These are phyloP conservation scores for Volvox carteri DNA, from an alignment of 163 green algal genomes.

Conservation along the genomic window DNA sequence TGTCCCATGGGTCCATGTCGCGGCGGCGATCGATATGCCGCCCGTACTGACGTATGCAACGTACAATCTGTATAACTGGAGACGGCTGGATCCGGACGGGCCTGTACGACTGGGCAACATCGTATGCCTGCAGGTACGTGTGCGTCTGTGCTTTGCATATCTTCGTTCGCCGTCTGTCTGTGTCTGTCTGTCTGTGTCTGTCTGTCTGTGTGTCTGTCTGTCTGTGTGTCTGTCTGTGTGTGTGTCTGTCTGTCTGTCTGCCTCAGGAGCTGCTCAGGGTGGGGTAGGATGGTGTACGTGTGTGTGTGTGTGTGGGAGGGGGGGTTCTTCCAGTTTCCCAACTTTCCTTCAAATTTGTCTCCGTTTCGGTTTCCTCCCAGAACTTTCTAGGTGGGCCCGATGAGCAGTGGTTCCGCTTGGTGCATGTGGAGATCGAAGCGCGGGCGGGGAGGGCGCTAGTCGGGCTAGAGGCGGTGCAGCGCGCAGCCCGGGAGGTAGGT, in stretches of 20 bases:
- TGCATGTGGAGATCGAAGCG: conserved; percentile 72
- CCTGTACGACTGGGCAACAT: conserved; percentile 62
- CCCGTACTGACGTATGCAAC: conserved; percentile 70
- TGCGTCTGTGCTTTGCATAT: too few species aligned
- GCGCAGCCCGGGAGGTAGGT: conserved; percentile 56
- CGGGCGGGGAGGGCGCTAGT: conserved; percentile 54
- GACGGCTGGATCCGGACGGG: conserved; percentile 53
- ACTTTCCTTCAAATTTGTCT: not conserved
- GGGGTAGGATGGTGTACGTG: too few species aligned
- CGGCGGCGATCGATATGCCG: conserved; percentile 57
- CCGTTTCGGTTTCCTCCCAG: conserved; percentile 34
- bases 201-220: too few species aligned
- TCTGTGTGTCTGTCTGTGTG: too few species aligned
- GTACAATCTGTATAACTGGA: conserved; percentile 74
- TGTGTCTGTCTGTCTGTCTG: too few species aligned
- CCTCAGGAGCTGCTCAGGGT: too few species aligned
- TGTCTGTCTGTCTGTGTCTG: too few species aligned
- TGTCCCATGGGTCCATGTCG: conserved; percentile 56
- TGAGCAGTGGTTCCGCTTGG: conserved; percentile 70
- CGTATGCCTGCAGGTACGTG: conserved; percentile 59
- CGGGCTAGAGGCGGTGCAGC: conserved; percentile 54
- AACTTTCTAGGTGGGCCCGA: conserved; percentile 71
- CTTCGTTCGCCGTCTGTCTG: too few species aligned
- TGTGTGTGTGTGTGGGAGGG: too few species aligned
- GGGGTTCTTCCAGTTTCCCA: not conserved